Percentiles rank a stretch among this genome's conserved stretches.
phyloP scores from a whole-genome alignment of 306 rosid genomes.

The Hippophae rhamnoides region DNA sequence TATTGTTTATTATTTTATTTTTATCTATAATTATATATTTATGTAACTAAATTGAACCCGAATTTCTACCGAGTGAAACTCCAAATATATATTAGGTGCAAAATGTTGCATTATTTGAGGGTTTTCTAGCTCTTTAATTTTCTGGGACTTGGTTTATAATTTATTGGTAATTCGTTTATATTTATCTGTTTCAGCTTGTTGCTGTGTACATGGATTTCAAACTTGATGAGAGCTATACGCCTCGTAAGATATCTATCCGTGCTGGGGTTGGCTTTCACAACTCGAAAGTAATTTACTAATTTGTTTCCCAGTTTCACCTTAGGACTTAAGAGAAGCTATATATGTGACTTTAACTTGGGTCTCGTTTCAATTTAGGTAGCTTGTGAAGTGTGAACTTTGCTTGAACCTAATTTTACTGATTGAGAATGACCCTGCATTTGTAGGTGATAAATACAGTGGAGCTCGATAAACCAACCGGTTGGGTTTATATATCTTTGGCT shows the following conservation, averaged over 20 bases:
- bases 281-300: slow-evolving; percentile 58
- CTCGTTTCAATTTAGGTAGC: background rate
- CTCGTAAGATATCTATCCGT: slow-evolving; percentile 67
- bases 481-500: slow-evolving; percentile 76
- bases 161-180: background rate
- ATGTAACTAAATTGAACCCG: too few relatives aligned
- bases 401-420: slow-evolving; percentile 3
- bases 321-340: too few relatives aligned
- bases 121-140: background rate
- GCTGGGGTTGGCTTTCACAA: slow-evolving; percentile 95
- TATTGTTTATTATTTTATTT: too few relatives aligned
- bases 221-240: slow-evolving; percentile 94
- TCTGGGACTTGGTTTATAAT: background rate
- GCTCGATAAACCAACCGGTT: slow-evolving; percentile 77
- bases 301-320: background rate
- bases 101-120: background rate
- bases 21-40: too few relatives aligned
- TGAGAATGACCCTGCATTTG: slow-evolving; percentile 12
- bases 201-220: slow-evolving; percentile 83
- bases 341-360: too few relatives aligned
- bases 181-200: slow-evolving; percentile 38
- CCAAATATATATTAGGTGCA: slow-evolving; percentile 33
- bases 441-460: slow-evolving; percentile 86
- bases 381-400: too few relatives aligned
- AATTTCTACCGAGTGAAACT: slow-evolving; percentile 46